A percentile compares a stretch with the other conserved stretches of the same genome.
Conservation (phyloP, 1,139 yeast genomes). For the Pichia cactophila region DNA sequence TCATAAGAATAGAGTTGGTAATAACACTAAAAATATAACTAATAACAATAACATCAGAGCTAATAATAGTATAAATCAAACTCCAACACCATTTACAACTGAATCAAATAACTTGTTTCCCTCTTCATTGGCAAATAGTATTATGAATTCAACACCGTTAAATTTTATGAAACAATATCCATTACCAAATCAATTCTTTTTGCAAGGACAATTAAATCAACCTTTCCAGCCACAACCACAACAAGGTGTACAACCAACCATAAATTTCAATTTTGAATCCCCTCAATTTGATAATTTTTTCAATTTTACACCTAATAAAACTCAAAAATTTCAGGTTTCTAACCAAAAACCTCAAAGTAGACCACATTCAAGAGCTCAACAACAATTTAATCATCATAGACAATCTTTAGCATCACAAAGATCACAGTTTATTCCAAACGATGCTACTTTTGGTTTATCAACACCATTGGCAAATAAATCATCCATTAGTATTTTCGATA, state of each 20-base stretch:
- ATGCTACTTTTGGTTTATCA: slow-evolving; percentile 4
- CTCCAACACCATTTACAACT: background rate
- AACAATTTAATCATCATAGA: background rate
- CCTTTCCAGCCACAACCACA: background rate
- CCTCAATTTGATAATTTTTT: slow-evolving; percentile 9
- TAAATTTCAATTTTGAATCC: background rate
- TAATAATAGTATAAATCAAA: background rate
- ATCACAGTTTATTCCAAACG: slow-evolving; percentile 1
- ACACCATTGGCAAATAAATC: slow-evolving; percentile 13
- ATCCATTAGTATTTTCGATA: slow-evolving; percentile 13
- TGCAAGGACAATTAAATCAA: slow-evolving; percentile 2
- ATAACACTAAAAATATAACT: background rate
- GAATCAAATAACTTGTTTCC: background rate
- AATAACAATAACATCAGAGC: background rate
- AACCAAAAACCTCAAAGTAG: background rate
- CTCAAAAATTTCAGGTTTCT: slow-evolving; percentile 3
- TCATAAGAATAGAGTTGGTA: background rate
- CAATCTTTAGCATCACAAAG: background rate
- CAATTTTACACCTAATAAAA: slow-evolving; percentile 9
- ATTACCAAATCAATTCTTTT: background rate
- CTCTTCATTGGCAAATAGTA: background rate
- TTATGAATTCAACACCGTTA: background rate
- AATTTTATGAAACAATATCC: background rate
- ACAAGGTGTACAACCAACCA: background rate
- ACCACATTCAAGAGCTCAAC: background rate